Conservation (phyloP, 148 eudicot genomes). For the Rhododendron mucronatum region DNA sequence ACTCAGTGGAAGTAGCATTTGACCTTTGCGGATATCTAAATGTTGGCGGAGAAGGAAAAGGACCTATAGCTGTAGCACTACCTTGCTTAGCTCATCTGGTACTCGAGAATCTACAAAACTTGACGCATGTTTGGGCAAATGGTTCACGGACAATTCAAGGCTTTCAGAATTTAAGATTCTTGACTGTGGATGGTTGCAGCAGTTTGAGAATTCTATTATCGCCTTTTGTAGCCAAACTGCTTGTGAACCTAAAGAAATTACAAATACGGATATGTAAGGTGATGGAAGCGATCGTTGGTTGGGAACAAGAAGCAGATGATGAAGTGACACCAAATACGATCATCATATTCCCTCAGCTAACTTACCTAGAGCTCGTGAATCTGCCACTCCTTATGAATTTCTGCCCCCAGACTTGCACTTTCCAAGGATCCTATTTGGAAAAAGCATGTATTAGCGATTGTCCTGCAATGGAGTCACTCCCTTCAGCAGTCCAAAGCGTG, state of each 20-base stretch:
- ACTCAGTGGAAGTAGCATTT: background rate
- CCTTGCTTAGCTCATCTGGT: background rate
- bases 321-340: background rate
- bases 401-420: background rate
- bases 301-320: background rate
- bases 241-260: background rate
- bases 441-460: background rate
- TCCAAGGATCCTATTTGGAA: background rate
- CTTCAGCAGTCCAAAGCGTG: background rate
- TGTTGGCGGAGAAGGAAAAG: background rate
- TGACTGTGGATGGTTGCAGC: background rate
- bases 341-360: background rate
- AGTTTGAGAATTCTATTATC: background rate
- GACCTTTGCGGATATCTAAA: background rate
- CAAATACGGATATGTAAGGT: background rate
- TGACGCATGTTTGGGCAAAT: background rate
- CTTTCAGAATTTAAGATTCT: background rate
- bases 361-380: background rate
- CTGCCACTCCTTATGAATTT: background rate
- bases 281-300: background rate
- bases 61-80: background rate
- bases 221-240: background rate
- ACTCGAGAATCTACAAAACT: background rate
- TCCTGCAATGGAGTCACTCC: background rate
- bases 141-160: background rate